These are phyloP conservation scores for Neurospora intermedia DNA, from an alignment of 495 filamentous ascomycete species.

Conservation along the genomic window DNA sequence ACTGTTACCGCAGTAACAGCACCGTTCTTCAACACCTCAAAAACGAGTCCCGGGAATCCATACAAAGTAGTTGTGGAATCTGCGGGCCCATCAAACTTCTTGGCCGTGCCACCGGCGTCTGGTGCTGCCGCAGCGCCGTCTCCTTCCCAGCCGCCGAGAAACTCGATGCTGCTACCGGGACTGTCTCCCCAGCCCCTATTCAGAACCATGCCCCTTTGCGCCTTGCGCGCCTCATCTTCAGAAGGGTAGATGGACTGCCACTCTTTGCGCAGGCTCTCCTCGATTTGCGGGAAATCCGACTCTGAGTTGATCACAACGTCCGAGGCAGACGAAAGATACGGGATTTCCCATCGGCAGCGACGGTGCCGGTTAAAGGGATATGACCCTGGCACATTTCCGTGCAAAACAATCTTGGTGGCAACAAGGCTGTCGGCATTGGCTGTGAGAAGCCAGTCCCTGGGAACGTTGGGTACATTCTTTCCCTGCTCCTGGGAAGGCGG, in stretches of 20 bases:
- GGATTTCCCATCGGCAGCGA: conserved; percentile 76
- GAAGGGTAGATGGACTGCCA: conserved; percentile 59
- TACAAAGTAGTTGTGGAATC: conserved; percentile 80
- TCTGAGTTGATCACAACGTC: conserved; percentile 54
- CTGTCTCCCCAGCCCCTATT: conserved; percentile 88
- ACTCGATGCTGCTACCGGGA: conserved; percentile 79
- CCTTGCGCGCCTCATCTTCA: conserved; percentile 47
- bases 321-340: conserved; percentile 34
- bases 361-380: conserved; percentile 95
- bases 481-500: conserved; percentile 46
- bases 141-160: conserved; percentile 85
- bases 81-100: conserved; percentile 35
- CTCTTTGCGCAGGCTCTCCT: conserved; percentile 52
- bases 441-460: conserved; percentile 28
- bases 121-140: conserved; percentile 34
- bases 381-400: conserved; percentile 89
- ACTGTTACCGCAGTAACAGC: conserved; percentile 84
- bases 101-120: conserved; percentile 13
- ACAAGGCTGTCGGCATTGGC: conserved; percentile 50
- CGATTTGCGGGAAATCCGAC: conserved; percentile 60
- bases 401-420: conserved; percentile 81
- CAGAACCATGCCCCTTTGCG: conserved; percentile 73
- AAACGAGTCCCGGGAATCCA: conserved; percentile 86
- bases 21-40: conserved; percentile 91
- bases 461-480: conserved; percentile 3